These are phyloP conservation scores for Aspergillus phoenicis DNA, from an alignment of 2,329 filamentous ascomycete genomes.

Conservation along the genomic window DNA sequence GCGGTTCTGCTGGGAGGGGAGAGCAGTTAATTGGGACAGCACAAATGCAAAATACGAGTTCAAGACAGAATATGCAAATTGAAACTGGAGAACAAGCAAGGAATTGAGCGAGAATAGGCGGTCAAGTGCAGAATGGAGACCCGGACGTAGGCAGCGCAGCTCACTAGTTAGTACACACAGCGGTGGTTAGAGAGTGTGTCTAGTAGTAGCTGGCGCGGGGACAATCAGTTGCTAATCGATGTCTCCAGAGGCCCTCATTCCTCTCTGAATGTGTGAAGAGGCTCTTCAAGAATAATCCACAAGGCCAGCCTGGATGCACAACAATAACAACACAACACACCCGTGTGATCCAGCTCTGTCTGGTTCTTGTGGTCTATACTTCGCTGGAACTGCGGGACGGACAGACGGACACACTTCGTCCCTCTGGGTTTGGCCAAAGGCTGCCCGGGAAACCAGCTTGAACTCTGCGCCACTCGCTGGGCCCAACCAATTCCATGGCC, in stretches of 20 bases:
- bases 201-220: background rate
- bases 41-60: constrained; percentile 1
- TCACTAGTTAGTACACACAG: background rate
- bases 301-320: background rate
- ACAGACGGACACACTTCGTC: background rate
- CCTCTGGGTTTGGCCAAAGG: background rate
- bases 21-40: background rate
- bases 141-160: constrained; percentile 1
- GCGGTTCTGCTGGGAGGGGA: background rate
- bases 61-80: background rate
- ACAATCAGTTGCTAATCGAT: background rate
- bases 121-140: constrained; percentile 17
- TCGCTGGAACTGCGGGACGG: background rate
- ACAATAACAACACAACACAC: background rate
- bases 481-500: constrained; percentile 4
- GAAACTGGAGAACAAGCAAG: constrained; percentile 8
- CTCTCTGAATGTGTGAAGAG: background rate
- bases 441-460: constrained; percentile 9
- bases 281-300: background rate
- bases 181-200: background rate
- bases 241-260: background rate
- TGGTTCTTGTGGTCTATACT: background rate
- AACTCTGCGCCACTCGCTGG: background rate
- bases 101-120: constrained; percentile 15
- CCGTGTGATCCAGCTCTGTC: background rate